These are phyloP conservation scores for Trebouxia gelatinosa DNA, from an alignment of 163 green algal species.

Conservation along the genomic window DNA sequence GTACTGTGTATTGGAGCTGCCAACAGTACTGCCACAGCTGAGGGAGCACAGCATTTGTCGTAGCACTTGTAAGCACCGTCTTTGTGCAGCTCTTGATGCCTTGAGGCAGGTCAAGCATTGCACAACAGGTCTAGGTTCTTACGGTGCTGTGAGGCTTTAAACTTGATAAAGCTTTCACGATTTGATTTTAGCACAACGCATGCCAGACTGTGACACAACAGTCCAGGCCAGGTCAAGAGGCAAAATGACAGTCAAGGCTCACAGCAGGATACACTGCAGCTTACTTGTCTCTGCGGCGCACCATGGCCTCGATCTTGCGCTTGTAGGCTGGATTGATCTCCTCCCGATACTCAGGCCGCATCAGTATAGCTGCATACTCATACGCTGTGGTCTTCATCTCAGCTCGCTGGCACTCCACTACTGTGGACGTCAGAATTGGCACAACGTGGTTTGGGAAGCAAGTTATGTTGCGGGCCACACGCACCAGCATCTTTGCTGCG, in stretches of 20 bases:
- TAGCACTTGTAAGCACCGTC: neutral
- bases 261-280: neutral
- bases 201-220: neutral
- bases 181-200: neutral
- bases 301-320: slow-evolving; percentile 80
- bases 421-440: slow-evolving; percentile 84
- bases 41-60: too few species aligned
- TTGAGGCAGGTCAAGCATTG: neutral
- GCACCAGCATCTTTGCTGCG: slow-evolving; percentile 76
- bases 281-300: slow-evolving; percentile 66
- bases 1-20: too few species aligned
- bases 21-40: neutral
- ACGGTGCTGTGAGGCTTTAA: neutral
- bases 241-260: neutral
- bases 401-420: slow-evolving; percentile 85
- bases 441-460: slow-evolving; percentile 77
- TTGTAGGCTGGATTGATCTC: slow-evolving; percentile 57
- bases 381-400: slow-evolving; percentile 72
- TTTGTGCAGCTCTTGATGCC: neutral
- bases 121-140: neutral
- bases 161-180: neutral
- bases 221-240: neutral
- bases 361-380: slow-evolving; percentile 76
- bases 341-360: slow-evolving; percentile 41
- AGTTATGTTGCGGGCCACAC: slow-evolving; percentile 63